Conservation (phyloP, 2,329 filamentous ascomycete genomes). For the Hymenoscyphus fraxineus region DNA sequence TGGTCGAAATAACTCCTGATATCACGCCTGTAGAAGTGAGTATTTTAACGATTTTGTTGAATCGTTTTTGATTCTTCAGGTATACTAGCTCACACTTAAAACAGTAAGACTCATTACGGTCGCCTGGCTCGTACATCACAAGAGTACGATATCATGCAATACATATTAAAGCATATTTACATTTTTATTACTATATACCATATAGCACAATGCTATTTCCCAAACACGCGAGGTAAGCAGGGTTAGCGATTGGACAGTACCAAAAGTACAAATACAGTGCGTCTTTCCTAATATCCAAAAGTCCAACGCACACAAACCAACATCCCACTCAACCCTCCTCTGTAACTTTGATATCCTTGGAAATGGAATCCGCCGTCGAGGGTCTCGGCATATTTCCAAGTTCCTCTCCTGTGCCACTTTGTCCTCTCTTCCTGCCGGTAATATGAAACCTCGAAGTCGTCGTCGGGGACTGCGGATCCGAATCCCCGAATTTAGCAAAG, state of each 20-base stretch:
- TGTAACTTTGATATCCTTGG: constrained; percentile 23
- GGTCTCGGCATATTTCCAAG: constrained; percentile 55
- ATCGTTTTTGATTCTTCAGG: too few relatives aligned
- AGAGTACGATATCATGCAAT: too few relatives aligned
- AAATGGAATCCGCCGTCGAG: constrained; percentile 17
- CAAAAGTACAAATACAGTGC: constrained; percentile 9
- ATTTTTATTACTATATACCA: constrained; percentile 13
- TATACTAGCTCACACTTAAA: too few relatives aligned
- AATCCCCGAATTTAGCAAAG: constrained; percentile 75
- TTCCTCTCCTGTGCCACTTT: constrained; percentile 68
- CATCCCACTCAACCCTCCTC: constrained; percentile 30
- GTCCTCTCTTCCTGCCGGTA: constrained; percentile 67
- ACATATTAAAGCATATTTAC: constrained; percentile 5
- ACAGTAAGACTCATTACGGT: too few relatives aligned
- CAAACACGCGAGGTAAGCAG: neutral
- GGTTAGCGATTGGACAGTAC: constrained; percentile 15
- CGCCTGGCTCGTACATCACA: too few relatives aligned
- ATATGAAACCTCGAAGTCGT: constrained; percentile 60
- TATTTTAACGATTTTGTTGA: too few relatives aligned
- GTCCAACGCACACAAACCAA: neutral
- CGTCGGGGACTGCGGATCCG: constrained; percentile 37
- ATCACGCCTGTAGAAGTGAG: too few relatives aligned
- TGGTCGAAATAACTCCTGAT: too few relatives aligned
- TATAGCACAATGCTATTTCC: neutral
- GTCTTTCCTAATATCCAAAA: neutral